phyloP scores from a whole-genome alignment of 768 basidiomycete genomes.

The Mycena indigotica region DNA sequence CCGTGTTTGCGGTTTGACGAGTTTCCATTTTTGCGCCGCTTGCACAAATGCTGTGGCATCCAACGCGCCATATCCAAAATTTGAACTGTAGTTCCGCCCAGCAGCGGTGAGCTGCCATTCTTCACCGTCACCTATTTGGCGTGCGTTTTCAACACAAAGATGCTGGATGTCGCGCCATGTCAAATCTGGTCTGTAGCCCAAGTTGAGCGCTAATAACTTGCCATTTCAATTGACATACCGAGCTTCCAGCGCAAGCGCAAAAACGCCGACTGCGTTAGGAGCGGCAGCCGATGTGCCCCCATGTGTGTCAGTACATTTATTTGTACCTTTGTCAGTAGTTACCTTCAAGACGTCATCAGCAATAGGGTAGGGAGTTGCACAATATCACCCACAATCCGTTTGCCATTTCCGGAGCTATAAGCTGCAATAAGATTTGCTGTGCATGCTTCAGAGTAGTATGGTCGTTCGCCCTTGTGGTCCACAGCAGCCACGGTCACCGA shows the following conservation, averaged over 20 bases:
- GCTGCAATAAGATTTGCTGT: slow-evolving; percentile 96
- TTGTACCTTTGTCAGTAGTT: slow-evolving; percentile 90
- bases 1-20: slow-evolving; percentile 95
- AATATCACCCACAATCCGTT: slow-evolving; percentile 77
- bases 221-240: slow-evolving; percentile 51
- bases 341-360: slow-evolving; percentile 50
- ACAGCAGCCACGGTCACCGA: slow-evolving; percentile 93
- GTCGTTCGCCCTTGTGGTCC: slow-evolving; percentile 90
- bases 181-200: slow-evolving; percentile 72
- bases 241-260: slow-evolving; percentile 85
- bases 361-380: slow-evolving; percentile 1
- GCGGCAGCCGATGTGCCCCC: slow-evolving; percentile 98
- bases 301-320: slow-evolving; percentile 77
- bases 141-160: slow-evolving; percentile 75
- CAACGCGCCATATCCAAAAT: slow-evolving; percentile 91
- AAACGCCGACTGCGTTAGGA: slow-evolving; percentile 92
- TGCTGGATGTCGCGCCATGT: slow-evolving; percentile 97
- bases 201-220: slow-evolving; percentile 8
- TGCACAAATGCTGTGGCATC: slow-evolving; percentile 82
- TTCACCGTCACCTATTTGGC: slow-evolving; percentile 84
- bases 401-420: slow-evolving; percentile 91
- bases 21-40: slow-evolving; percentile 78
- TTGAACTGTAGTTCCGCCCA: slow-evolving; percentile 74
- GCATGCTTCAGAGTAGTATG: slow-evolving; percentile 97
- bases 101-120: slow-evolving; percentile 87